Evolutionary conservation across 345 rosid genomes (phyloP), one percentile per base, ranked within the genome.

Genomic region (Moringa oleifera): DNA sequence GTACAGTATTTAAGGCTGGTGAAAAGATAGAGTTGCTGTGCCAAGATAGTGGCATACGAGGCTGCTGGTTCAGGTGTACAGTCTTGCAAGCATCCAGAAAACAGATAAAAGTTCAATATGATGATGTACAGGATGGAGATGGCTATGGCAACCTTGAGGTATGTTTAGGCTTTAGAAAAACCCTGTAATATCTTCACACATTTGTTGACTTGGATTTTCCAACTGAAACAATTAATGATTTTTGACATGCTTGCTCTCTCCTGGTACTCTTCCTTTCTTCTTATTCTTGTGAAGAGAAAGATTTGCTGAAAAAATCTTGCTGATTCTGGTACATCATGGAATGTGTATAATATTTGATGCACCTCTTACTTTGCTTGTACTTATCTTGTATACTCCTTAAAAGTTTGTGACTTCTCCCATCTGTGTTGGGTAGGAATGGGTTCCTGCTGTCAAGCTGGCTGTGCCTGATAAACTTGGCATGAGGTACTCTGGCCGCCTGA

Each of bases 31-130:
- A 93, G 75, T 60, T 77, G 64, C 71, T 90, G 57, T 85, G 96
- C 83, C 99, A 86, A 81, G 99, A 94, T 76, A 94, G 99, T 59
- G 99, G 99, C 46, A 77, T 94, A 66, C 83, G 95, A 75, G 99
- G 99, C 53, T 90, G 99, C 78, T 90, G 97, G 99, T 94, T 94
- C 75, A 82, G 88, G 77, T 88, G 97, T 77, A 85, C 88, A 19
- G 73, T 90, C 76, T 61, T 94, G 70, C 82, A 83, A 69, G 71
- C 83, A 55, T 79, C 85, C 56, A 72, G 77, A 56, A 94, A 79
- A 66, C 86, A 75, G 66, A 81, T 94, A 63, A 94, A 83, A 71
- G 96, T 94, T 24, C 83, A 69, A 66, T 94, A 90, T 77, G 89
- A 86, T 78, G 98, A 93, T 75, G 59, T 94, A 71, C 81, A 69